Evolutionary conservation across 148 eudicot genomes (phyloP).

Genomic region (Diospyros lotus): DNA sequence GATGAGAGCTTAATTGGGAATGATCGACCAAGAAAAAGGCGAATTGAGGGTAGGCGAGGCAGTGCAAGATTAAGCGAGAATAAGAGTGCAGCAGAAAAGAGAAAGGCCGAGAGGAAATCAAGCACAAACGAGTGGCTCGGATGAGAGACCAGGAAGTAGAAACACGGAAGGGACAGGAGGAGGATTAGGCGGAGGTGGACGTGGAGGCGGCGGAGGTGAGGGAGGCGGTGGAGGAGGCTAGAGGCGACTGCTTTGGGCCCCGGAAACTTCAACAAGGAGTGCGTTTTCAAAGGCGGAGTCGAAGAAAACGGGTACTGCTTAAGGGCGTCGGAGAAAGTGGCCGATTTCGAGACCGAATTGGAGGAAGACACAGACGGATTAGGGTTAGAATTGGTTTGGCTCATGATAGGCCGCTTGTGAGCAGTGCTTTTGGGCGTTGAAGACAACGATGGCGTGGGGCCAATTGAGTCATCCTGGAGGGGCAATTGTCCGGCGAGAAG

Average conservation of each 20-base stretch:
- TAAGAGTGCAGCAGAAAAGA: conserved; percentile 77
- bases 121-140: conserved; percentile 69
- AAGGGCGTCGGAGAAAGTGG: conserved; percentile 50
- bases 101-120: conserved; percentile 80
- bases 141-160: conserved; percentile 73
- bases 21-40: conserved; percentile 51
- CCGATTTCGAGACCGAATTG: conserved; percentile 40
- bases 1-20: conserved; percentile 55
- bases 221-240: conserved; percentile 45
- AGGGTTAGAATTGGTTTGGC: conserved; percentile 20
- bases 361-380: conserved; percentile 8
- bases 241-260: conserved; percentile 35
- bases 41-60: conserved; percentile 72
- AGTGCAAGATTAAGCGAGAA: conserved; percentile 78
- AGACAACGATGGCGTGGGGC: conserved; percentile 7
- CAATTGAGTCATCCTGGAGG: conserved; percentile 33
- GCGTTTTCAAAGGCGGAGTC: conserved; percentile 27
- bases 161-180: conserved; percentile 59
- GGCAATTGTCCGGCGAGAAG: conserved; percentile 21
- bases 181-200: conserved; percentile 47
- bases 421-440: conserved; percentile 41
- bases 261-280: conserved; percentile 31
- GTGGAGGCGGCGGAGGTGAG: conserved; percentile 41
- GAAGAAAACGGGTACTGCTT: conserved; percentile 40
- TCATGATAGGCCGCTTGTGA: conserved; percentile 60